Conservation (phyloP, 306 rosid species). For the Rosa chinensis region DNA sequence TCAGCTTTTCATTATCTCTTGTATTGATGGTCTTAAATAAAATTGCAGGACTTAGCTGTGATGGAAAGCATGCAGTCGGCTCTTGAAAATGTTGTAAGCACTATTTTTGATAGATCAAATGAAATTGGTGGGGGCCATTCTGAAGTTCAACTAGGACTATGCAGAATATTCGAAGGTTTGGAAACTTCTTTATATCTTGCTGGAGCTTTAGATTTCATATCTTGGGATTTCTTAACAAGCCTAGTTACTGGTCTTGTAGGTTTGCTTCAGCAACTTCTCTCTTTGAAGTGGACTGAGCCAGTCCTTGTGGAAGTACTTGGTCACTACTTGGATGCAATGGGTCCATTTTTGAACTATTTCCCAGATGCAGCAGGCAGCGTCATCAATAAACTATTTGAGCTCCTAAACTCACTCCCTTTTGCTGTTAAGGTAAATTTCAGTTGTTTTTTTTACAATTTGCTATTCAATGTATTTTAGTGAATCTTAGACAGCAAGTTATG, state of each 20-base stretch:
- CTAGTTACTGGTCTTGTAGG: conserved; percentile 50
- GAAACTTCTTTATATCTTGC: conserved; percentile 19
- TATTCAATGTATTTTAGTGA: conserved; percentile 16
- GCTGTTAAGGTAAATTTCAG: conserved; percentile 54
- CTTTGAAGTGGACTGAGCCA: conserved; percentile 87
- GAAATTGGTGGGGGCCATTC: conserved; percentile 49
- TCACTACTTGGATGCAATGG: conserved; percentile 88
- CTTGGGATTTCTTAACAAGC: conserved; percentile 17
- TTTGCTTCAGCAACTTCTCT: conserved; percentile 81
- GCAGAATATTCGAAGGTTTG: conserved; percentile 79
- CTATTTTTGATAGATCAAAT: conserved; percentile 74
- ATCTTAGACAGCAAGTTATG: conserved; percentile 20
- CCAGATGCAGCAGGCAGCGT: conserved; percentile 93
- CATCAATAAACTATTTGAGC: conserved; percentile 86
- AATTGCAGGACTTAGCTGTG: conserved; percentile 70
- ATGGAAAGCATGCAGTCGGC: conserved; percentile 92
- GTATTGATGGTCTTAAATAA: conserved; percentile 14
- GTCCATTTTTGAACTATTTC: conserved; percentile 80
- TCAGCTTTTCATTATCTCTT: conserved; percentile 25
- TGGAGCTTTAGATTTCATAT: conserved; percentile 13
- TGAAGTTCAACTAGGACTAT: conserved; percentile 69
- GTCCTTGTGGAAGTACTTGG: conserved; percentile 83
- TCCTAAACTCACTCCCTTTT: conserved; percentile 80
- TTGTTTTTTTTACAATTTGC: conserved; percentile 22
- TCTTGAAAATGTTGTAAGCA: conserved; percentile 70